A percentile compares a stretch with the other conserved stretches of the same genome.
Evolutionary conservation across 768 basidiomycete species (phyloP).

Genomic region (Gymnopilus junonius): DNA sequence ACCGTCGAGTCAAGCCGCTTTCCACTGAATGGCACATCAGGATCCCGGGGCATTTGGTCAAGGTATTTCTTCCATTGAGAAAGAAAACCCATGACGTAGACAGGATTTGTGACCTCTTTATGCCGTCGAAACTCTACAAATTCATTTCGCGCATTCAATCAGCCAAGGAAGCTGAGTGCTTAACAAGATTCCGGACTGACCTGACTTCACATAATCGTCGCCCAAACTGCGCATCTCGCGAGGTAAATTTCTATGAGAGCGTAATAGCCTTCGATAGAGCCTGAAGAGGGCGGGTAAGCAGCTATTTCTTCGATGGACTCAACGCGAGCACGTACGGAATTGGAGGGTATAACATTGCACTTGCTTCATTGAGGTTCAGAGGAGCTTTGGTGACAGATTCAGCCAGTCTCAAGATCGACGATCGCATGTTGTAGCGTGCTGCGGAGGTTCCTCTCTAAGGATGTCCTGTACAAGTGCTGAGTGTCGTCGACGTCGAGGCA

Average conservation of each 20-base stretch:
- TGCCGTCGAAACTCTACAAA: slow-evolving; percentile 85
- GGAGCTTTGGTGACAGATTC: slow-evolving; percentile 61
- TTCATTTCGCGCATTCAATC: neutral
- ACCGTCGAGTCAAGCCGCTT: slow-evolving; percentile 71
- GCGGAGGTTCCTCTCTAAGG: neutral
- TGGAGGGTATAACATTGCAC: slow-evolving; percentile 77
- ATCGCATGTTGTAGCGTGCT: slow-evolving; percentile 37
- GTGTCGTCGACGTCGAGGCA: neutral
- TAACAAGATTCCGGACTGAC: too few species aligned
- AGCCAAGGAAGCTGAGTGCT: too few species aligned
- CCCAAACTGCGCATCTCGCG: slow-evolving; percentile 83
- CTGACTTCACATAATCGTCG: slow-evolving; percentile 84
- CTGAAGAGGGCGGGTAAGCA: slow-evolving; percentile 38
- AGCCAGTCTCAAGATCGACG: slow-evolving; percentile 51
- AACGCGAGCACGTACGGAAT: slow-evolving; percentile 65
- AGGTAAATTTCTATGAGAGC: slow-evolving; percentile 78
- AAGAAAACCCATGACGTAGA: slow-evolving; percentile 93
- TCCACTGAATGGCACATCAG: slow-evolving; percentile 56
- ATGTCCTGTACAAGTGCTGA: neutral
- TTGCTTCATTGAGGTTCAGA: slow-evolving; percentile 63
- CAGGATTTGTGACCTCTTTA: slow-evolving; percentile 76
- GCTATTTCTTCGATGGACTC: neutral
- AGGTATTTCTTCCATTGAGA: slow-evolving; percentile 96
- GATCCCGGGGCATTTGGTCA: slow-evolving; percentile 62
- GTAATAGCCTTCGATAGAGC: slow-evolving; percentile 79